Evolutionary conservation across 192 early-diverging fungal species (phyloP), one percentile per base, ranked within the genome.

Genomic region (Backusella luteola): DNA sequence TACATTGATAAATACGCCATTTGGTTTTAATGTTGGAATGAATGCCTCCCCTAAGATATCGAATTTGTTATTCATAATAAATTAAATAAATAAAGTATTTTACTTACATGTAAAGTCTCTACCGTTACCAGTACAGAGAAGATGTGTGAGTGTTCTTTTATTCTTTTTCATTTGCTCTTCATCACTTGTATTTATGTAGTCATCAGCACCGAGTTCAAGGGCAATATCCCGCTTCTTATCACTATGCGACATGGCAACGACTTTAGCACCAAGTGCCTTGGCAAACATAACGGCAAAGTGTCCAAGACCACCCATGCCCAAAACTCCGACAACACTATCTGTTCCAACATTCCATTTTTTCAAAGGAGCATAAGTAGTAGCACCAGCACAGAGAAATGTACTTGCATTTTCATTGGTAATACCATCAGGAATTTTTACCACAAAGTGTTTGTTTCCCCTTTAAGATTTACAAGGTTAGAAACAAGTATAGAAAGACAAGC

Each of bases 321-420:
- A 6, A 46, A 71, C 6, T 29, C 69, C 42, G 2, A 71, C 21
- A 29, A 41, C 44, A 38, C 73, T 83, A 0, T 83, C 81, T 0
- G 84, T 26, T 23, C 77, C 80, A 34, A 87, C 78, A 34, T 83
- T 66, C 69, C 71, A 34, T 2, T 76, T 76, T 32, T 78, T 73
- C 11, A 93, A 76, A 67, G 90, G 81, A 39, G 77, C 69, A 66
- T 78, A 92, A 3, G 89, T 86, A 29, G 95, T 93, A 69, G 87
- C 67, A 32, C 76, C 95, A 42, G 92, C 94, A 80, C 94, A 96
- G 71, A 96, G 73, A 23, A 96, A 84, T 7, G 93, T 90, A 1
- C 90, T 88, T 11, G 90, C 92, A 36, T 87, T 86, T 8, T 79
- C 78, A 15, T 83, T 81, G 14, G 79, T 81, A 73, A 89, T 84